Conservation (phyloP, 176 grass and related monocot genomes). For the Zoysia pacifica region DNA sequence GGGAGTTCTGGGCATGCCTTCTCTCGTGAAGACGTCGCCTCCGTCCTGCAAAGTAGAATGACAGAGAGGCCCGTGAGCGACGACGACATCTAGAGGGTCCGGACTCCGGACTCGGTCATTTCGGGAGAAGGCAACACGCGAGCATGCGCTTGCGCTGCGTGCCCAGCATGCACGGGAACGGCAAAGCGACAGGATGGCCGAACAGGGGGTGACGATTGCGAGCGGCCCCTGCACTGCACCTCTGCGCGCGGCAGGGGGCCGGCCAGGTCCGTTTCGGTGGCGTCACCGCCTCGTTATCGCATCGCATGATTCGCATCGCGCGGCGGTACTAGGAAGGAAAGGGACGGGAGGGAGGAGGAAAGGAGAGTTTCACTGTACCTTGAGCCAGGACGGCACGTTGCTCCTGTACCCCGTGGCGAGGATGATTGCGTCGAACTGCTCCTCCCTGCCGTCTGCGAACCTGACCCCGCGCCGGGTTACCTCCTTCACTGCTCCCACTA, state of each 20-base stretch:
- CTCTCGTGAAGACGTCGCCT: conserved; percentile 54
- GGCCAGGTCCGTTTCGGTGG: conserved; percentile 38
- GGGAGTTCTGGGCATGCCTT: conserved; percentile 56
- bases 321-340: neutral
- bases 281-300: neutral
- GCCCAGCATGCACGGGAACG: conserved; percentile 52
- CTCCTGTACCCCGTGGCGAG: conserved; percentile 89
- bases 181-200: conserved; percentile 36
- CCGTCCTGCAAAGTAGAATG: conserved; percentile 48
- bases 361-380: conserved; percentile 40
- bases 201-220: conserved; percentile 22
- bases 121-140: conserved; percentile 6
- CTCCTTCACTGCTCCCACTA: conserved; percentile 91
- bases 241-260: neutral
- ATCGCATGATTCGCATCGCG: neutral
- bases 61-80: neutral
- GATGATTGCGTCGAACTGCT: conserved; percentile 83
- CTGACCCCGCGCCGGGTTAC: conserved; percentile 64
- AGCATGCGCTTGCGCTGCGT: conserved; percentile 43
- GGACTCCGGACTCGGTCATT: neutral
- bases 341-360: too few species aligned
- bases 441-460: conserved; percentile 87
- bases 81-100: too few species aligned
- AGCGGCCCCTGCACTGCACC: neutral
- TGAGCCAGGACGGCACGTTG: conserved; percentile 98